Conservation (phyloP, 73 alveolate genomes). For the Breviolum minutum region DNA sequence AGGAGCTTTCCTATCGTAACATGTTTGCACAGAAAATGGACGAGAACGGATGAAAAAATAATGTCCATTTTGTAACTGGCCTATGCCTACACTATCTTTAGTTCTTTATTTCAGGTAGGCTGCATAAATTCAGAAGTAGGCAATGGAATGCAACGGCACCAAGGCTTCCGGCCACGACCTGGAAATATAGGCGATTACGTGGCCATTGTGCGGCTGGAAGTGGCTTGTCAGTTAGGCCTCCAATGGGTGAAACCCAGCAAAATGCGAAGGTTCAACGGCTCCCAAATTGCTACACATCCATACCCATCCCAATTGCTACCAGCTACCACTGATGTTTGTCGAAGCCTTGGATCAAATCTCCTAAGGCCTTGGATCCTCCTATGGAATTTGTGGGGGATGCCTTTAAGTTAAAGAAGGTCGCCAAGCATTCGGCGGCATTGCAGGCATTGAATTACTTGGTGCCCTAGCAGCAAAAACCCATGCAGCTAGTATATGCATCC, state of each 20-base stretch:
- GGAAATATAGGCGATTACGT: constrained; percentile 1
- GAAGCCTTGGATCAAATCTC: too few species aligned
- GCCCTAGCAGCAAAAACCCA: not conserved
- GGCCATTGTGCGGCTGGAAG: constrained; percentile 37
- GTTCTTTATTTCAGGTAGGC: too few species aligned
- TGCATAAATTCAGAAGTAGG: too few species aligned
- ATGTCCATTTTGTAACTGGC: not conserved
- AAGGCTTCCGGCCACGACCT: constrained; percentile 49
- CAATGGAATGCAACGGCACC: not conserved
- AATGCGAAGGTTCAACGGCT: not conserved
- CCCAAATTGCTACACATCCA: not conserved
- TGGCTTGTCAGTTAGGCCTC: not conserved
- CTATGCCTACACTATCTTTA: too few species aligned
- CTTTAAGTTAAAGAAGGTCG: constrained; percentile 11
- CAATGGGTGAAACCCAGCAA: not conserved
- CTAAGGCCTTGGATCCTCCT: constrained; percentile 52
- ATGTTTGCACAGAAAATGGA: not conserved
- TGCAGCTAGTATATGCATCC: too few species aligned
- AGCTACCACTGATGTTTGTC: too few species aligned
- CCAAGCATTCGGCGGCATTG: constrained; percentile 65
- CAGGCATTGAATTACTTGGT: constrained; percentile 40
- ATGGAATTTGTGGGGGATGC: constrained; percentile 60
- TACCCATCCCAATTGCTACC: too few species aligned
- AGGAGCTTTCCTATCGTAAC: constrained; percentile 21
- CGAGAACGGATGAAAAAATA: not conserved